Evolutionary conservation across 2,329 filamentous ascomycete species (phyloP).

Genomic region (Monosporascus sp.): DNA sequence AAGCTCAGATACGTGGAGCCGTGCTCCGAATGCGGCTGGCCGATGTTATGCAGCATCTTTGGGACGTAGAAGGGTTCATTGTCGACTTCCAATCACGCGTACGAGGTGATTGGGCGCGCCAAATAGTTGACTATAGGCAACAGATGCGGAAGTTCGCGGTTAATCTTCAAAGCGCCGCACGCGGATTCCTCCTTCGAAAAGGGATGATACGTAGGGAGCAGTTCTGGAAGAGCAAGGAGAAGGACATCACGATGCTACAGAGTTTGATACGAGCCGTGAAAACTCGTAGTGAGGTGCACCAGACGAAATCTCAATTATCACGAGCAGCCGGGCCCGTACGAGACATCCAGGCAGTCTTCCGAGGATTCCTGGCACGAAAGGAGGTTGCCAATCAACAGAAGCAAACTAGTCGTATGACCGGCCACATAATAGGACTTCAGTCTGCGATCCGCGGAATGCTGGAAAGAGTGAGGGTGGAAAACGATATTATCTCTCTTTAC

Average conservation of each 20-base stretch:
- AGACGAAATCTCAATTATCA: slow-evolving; percentile 53
- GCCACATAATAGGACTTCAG: slow-evolving; percentile 55
- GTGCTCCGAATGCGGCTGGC: slow-evolving; percentile 71
- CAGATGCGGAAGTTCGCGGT: slow-evolving; percentile 78
- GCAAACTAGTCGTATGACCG: slow-evolving; percentile 46
- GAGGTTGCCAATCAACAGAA: slow-evolving; percentile 49
- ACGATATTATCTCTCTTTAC: slow-evolving; percentile 15
- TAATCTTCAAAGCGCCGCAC: slow-evolving; percentile 70
- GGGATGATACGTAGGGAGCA: slow-evolving; percentile 57
- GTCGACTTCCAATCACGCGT: slow-evolving; percentile 81
- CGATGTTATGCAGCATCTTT: slow-evolving; percentile 78
- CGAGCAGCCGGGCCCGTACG: slow-evolving; percentile 58
- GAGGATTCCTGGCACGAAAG: slow-evolving; percentile 61
- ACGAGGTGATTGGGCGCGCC: slow-evolving; percentile 79
- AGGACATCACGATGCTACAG: slow-evolving; percentile 72
- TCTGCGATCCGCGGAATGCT: slow-evolving; percentile 63
- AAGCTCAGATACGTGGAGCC: slow-evolving; percentile 80
- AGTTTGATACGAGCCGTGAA: slow-evolving; percentile 70
- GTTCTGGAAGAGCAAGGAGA: slow-evolving; percentile 65
- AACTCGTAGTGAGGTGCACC: slow-evolving; percentile 52
- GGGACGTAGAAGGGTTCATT: slow-evolving; percentile 75
- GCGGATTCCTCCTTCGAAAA: slow-evolving; percentile 68
- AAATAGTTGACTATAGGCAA: slow-evolving; percentile 75
- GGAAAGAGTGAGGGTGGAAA: slow-evolving; percentile 48
- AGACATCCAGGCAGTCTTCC: slow-evolving; percentile 59